A percentile compares a stretch with the other conserved stretches of the same genome.
phyloP scores from a whole-genome alignment of 2,329 filamentous ascomycete species.

The Nigrospora osmanthi region DNA sequence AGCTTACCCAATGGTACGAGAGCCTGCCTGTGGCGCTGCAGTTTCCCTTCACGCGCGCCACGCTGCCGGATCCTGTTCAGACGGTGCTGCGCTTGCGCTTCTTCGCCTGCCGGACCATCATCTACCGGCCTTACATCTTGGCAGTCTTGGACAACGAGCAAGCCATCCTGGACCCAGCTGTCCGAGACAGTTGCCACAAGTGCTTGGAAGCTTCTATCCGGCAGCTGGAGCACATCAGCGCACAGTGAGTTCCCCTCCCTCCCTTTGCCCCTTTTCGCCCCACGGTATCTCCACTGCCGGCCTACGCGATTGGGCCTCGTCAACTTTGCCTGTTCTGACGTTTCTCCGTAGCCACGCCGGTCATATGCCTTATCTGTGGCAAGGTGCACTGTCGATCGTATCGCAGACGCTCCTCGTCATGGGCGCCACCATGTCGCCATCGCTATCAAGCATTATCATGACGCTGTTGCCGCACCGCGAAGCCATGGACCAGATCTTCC shows the following conservation, averaged over 20 bases:
- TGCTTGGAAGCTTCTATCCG: slow-evolving; percentile 74
- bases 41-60: slow-evolving; percentile 63
- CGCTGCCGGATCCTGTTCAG: slow-evolving; percentile 66
- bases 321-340: slow-evolving; percentile 5
- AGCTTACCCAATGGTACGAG: slow-evolving; percentile 80
- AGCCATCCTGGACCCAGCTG: slow-evolving; percentile 60
- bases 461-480: slow-evolving; percentile 47
- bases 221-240: slow-evolving; percentile 70
- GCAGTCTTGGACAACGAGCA: slow-evolving; percentile 73
- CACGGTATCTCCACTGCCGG: too few relatives aligned
- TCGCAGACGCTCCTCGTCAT: slow-evolving; percentile 76
- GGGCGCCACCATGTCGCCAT: slow-evolving; percentile 75
- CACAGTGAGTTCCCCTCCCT: slow-evolving; percentile 50
- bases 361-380: slow-evolving; percentile 81
- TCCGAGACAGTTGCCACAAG: slow-evolving; percentile 72
- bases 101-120: slow-evolving; percentile 80
- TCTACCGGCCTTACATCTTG: slow-evolving; percentile 76
- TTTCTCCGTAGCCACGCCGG: slow-evolving; percentile 57
- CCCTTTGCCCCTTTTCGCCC: background rate
- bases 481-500: slow-evolving; percentile 68
- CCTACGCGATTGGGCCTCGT: slow-evolving; percentile 2
- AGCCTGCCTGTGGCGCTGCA: slow-evolving; percentile 66
- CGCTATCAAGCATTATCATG: slow-evolving; percentile 57
- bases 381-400: slow-evolving; percentile 75
- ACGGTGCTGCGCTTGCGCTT: slow-evolving; percentile 73